Conservation (phyloP, 2,329 filamentous ascomycete genomes). For the Fusarium sp. region DNA sequence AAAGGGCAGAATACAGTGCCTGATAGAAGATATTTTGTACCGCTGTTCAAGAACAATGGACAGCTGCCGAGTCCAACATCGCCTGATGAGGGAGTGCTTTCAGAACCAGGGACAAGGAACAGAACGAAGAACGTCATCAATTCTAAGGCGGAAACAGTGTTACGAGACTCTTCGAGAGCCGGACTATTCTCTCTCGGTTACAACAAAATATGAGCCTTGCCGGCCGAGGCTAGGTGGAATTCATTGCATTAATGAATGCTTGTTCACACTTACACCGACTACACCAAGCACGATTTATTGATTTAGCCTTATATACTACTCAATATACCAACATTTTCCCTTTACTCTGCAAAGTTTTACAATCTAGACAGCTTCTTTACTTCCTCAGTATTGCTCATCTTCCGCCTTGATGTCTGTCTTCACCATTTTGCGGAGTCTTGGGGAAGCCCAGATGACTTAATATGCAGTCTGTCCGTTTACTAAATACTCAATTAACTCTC, state of each 20-base stretch:
- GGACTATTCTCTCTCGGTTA: conserved; percentile 20
- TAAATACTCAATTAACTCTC: neutral
- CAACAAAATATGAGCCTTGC: conserved; percentile 27
- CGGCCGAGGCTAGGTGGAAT: neutral
- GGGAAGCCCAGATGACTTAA: too few species aligned
- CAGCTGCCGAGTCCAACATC: conserved; percentile 27
- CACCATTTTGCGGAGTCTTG: neutral
- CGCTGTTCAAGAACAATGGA: conserved; percentile 21
- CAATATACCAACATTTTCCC: neutral
- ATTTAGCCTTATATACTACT: neutral
- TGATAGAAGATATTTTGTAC: conserved; percentile 34
- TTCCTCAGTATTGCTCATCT: too few species aligned
- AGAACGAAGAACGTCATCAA: neutral
- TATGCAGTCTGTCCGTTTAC: neutral
- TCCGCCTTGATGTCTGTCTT: neutral
- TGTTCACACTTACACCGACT: neutral
- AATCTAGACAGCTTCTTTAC: too few species aligned
- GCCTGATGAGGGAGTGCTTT: neutral
- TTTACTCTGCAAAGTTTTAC: neutral
- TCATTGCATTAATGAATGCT: neutral
- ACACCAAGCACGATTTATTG: neutral
- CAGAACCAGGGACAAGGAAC: neutral
- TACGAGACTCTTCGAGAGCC: conserved; percentile 17
- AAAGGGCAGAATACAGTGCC: neutral
- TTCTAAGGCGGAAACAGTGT: conserved; percentile 5